These are phyloP conservation scores for Starmera stellimalicola DNA, from an alignment of 1,139 yeast species.

Conservation along the genomic window DNA sequence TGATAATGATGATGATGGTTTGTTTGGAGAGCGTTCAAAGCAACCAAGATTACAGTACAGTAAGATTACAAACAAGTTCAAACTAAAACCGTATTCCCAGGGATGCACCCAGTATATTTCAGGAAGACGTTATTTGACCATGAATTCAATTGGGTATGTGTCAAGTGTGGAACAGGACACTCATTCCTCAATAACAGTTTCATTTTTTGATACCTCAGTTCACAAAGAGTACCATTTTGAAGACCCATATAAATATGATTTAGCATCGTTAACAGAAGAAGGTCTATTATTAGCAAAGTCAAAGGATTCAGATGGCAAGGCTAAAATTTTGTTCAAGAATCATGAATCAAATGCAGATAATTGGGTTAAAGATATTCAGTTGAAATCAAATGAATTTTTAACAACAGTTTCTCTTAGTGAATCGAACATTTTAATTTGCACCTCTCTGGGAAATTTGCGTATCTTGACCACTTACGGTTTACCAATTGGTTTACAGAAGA, in stretches of 20 bases:
- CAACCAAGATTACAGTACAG: conserved; percentile 15
- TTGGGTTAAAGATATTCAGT: conserved; percentile 33
- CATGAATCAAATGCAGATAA: conserved; percentile 27
- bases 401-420: conserved; percentile 44
- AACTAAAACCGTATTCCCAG: conserved; percentile 38
- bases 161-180: conserved; percentile 63
- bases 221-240: conserved; percentile 82
- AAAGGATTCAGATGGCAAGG: conserved; percentile 19
- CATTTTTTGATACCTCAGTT: conserved; percentile 75
- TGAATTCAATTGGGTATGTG: conserved; percentile 74
- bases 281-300: conserved; percentile 60
- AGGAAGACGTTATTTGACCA: conserved; percentile 66
- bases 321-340: conserved; percentile 31
- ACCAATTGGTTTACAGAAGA: conserved; percentile 40
- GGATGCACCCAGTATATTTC: conserved; percentile 82
- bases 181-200: conserved; percentile 67
- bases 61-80: conserved; percentile 7
- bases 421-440: conserved; percentile 39
- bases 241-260: conserved; percentile 61
- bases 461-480: conserved; percentile 47
- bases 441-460: conserved; percentile 49
- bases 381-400: conserved; percentile 34
- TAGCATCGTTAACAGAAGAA: conserved; percentile 60
- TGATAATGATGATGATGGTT: conserved; percentile 1
- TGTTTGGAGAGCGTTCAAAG: neutral